A percentile compares a stretch with the other conserved stretches of the same genome.
Conservation (phyloP, 345 rosid species). For the Hibiscus mutabilis region DNA sequence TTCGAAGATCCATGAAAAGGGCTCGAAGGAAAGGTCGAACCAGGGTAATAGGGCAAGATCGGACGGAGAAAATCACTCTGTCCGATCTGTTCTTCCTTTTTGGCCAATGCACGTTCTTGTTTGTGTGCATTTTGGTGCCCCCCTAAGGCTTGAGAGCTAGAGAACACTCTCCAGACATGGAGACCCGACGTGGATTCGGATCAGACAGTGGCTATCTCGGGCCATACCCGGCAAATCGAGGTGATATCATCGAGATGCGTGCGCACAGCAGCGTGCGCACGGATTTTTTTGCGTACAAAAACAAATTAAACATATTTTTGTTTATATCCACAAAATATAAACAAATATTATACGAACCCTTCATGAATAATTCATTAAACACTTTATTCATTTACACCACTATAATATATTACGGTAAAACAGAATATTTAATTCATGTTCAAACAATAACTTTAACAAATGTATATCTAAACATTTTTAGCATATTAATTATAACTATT, state of each 20-base stretch:
- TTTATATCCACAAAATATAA: too few species aligned
- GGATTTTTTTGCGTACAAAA: too few species aligned
- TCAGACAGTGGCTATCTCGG: constrained; percentile 59
- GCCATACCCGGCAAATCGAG: constrained; percentile 57
- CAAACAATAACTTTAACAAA: too few species aligned
- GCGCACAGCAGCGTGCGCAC: constrained; percentile 62
- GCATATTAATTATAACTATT: too few species aligned
- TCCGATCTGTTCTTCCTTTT: constrained; percentile 22
- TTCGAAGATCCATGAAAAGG: constrained; percentile 19
- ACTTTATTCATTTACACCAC: too few species aligned
- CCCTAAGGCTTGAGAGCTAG: constrained; percentile 63
- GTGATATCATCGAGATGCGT: constrained; percentile 71
- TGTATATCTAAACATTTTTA: too few species aligned
- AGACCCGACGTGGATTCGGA: constrained; percentile 62
- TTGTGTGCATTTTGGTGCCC: constrained; percentile 83
- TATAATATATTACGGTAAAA: too few species aligned
- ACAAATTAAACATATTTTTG: too few species aligned
- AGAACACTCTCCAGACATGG: constrained; percentile 66
- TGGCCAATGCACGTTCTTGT: constrained; percentile 51
- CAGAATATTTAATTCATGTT: too few species aligned
- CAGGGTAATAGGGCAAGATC: constrained; percentile 16
- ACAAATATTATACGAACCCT: too few species aligned
- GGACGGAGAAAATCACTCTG: background rate
- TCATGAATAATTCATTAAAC: too few species aligned
- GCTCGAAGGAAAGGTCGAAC: constrained; percentile 8